Conservation (phyloP, 2,329 filamentous ascomycete species). For the Stromatinia cepivora region DNA sequence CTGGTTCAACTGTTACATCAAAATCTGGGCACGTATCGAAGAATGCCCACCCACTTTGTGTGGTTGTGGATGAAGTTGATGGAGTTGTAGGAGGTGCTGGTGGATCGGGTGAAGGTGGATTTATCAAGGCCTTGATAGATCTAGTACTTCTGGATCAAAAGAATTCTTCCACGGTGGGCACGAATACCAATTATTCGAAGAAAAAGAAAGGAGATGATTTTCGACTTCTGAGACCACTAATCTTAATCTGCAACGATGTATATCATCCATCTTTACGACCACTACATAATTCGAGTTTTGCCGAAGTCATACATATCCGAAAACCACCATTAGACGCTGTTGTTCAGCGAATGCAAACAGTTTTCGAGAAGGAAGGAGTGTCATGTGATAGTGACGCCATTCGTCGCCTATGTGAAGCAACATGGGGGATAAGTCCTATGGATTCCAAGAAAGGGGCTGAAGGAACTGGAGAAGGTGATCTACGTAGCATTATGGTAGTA, state of each 20-base stretch:
- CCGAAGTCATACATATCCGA: conserved; percentile 88
- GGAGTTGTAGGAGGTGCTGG: conserved; percentile 83
- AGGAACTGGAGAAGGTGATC: conserved; percentile 68
- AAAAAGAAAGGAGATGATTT: conserved; percentile 83
- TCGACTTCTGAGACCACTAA: conserved; percentile 79
- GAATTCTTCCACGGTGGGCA: conserved; percentile 53
- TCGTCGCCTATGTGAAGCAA: conserved; percentile 77
- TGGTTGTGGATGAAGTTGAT: conserved; percentile 95
- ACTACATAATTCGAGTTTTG: conserved; percentile 78
- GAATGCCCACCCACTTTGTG: conserved; percentile 81
- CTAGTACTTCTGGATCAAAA: conserved; percentile 83
- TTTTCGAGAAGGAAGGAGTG: conserved; percentile 89
- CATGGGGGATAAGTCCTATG: conserved; percentile 77
- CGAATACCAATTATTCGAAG: conserved; percentile 42
- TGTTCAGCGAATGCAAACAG: conserved; percentile 72
- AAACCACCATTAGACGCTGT: conserved; percentile 87
- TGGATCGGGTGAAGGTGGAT: conserved; percentile 82
- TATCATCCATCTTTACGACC: conserved; percentile 88
- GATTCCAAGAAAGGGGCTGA: conserved; percentile 69
- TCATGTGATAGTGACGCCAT: conserved; percentile 87
- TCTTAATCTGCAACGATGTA: conserved; percentile 95
- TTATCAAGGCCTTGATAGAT: conserved; percentile 92
- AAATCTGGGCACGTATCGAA: conserved; percentile 60
- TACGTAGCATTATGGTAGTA: conserved; percentile 81
- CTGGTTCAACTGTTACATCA: conserved; percentile 56